These are phyloP conservation scores for Peronospora belbahrii DNA, from an alignment of 352 stramenopile genomes.

Conservation along the genomic window DNA sequence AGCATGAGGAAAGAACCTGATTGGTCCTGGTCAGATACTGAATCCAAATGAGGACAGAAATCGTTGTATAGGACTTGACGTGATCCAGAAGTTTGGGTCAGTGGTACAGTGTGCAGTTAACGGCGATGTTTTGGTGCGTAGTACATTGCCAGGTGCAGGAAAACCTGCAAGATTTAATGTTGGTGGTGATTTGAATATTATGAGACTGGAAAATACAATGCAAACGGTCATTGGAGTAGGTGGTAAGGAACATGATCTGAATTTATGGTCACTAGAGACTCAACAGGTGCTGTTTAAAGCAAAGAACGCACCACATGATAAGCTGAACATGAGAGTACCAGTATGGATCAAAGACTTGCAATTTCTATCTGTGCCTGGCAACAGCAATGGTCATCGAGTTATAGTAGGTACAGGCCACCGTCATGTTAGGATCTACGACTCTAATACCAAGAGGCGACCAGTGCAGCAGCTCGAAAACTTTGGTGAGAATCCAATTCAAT, in stretches of 20 bases:
- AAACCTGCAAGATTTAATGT: constrained; percentile 53
- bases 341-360: constrained; percentile 83
- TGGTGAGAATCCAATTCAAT: constrained; percentile 70
- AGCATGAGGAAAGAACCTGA: constrained; percentile 27
- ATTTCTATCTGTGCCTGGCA: constrained; percentile 45
- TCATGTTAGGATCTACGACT: constrained; percentile 84
- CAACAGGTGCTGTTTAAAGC: constrained; percentile 68
- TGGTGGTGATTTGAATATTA: constrained; percentile 37
- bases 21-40: constrained; percentile 36
- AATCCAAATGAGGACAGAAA: constrained; percentile 10
- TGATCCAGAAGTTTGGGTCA: constrained; percentile 51
- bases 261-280: constrained; percentile 78
- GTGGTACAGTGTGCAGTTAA: constrained; percentile 57
- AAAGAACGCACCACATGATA: constrained; percentile 85
- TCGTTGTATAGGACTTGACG: constrained; percentile 44
- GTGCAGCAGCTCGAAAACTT: constrained; percentile 60
- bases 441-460: constrained; percentile 73
- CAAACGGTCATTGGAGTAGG: constrained; percentile 65
- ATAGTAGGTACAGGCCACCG: constrained; percentile 71
- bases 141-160: constrained; percentile 29
- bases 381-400: constrained; percentile 60
- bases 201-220: constrained; percentile 37
- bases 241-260: constrained; percentile 76
- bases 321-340: constrained; percentile 83
- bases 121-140: constrained; percentile 50